A percentile compares a stretch with the other conserved stretches of the same genome.
phyloP scores from a whole-genome alignment of 148 eudicot species.

The Rhododendron williamsianum region DNA sequence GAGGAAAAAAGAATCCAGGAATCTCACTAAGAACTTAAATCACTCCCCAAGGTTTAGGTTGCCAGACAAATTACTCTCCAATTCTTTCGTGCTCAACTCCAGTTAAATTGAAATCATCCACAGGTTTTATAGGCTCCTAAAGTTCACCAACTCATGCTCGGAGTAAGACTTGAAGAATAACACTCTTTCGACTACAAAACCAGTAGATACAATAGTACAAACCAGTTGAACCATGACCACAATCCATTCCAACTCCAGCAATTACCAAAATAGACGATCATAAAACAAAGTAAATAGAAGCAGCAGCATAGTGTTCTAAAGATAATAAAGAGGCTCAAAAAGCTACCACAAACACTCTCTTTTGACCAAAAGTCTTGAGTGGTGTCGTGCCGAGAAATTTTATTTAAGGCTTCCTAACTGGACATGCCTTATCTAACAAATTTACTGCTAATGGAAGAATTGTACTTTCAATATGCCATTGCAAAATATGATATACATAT shows the following conservation, averaged over 20 bases:
- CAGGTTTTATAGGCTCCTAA: background rate
- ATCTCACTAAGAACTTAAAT: background rate
- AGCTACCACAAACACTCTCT: background rate
- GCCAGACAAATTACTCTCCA: background rate
- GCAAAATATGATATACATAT: background rate
- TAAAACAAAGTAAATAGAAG: background rate
- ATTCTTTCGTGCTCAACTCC: background rate
- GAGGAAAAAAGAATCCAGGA: conserved; percentile 2
- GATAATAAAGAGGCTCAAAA: background rate
- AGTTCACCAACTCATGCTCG: background rate
- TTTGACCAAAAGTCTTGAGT: background rate
- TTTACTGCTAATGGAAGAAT: background rate
- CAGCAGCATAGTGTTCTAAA: background rate
- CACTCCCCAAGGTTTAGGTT: background rate
- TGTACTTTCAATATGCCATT: background rate
- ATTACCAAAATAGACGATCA: background rate
- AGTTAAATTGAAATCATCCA: background rate
- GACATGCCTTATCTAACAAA: background rate
- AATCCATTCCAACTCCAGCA: background rate
- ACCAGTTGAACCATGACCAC: background rate
- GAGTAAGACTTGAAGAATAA: background rate
- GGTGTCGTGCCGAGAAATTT: background rate
- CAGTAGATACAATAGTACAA: background rate
- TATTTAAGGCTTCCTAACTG: background rate
- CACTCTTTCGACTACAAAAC: background rate